phyloP scores from a whole-genome alignment of 768 basidiomycete species.

The Amanita rubescens region DNA sequence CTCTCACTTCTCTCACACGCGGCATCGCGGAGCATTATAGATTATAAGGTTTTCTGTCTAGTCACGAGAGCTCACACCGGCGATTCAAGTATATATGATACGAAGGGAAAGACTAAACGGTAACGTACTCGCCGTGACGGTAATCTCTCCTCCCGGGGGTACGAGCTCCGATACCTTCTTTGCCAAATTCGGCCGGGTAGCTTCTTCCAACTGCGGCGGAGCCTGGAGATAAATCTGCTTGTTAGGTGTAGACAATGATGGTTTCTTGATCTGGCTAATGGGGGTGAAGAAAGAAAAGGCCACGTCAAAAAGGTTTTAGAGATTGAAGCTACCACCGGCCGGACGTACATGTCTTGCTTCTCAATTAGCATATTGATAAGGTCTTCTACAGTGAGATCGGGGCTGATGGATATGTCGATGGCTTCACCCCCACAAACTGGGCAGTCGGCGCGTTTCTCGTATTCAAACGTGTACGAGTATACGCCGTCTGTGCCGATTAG shows the following conservation, averaged over 20 bases:
- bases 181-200: conserved; percentile 85
- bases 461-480: conserved; percentile 96
- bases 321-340: conserved; percentile 24
- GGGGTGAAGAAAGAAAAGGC: conserved; percentile 18
- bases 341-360: too few relatives aligned
- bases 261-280: conserved; percentile 90
- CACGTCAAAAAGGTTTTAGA: not conserved
- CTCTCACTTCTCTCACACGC: too few relatives aligned
- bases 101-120: conserved; percentile 79
- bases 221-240: conserved; percentile 89
- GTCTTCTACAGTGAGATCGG: conserved; percentile 74
- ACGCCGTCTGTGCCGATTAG: conserved; percentile 94
- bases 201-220: conserved; percentile 83
- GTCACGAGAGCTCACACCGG: too few relatives aligned
- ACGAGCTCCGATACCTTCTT: conserved; percentile 84
- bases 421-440: conserved; percentile 96
- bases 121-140: conserved; percentile 81
- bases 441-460: conserved; percentile 87
- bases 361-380: conserved; percentile 60
- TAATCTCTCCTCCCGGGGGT: conserved; percentile 65
- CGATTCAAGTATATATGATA: conserved; percentile 43
- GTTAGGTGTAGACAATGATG: conserved; percentile 74
- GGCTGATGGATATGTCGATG: conserved; percentile 61
- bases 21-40: too few relatives aligned
- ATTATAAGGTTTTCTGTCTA: too few relatives aligned